Percentiles rank a stretch among this genome's conserved stretches.
phyloP scores from a whole-genome alignment of 2,329 filamentous ascomycete genomes.

The Mycocentrospora acerina region DNA sequence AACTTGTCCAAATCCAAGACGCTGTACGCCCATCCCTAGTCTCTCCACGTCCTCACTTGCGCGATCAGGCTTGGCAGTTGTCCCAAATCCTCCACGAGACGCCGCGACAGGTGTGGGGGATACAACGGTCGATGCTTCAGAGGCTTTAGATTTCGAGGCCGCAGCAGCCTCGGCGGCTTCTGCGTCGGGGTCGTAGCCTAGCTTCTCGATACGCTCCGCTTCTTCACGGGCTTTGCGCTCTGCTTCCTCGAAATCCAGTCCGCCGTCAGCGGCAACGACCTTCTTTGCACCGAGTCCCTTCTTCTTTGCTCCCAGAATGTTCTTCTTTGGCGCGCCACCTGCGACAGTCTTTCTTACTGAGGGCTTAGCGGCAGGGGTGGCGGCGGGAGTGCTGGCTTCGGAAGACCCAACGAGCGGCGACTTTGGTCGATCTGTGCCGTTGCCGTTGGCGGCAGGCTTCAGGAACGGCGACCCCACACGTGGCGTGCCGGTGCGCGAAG shows the following conservation, averaged over 20 bases:
- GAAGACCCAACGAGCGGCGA: constrained; percentile 66
- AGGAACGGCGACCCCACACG: constrained; percentile 87
- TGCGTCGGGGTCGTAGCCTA: constrained; percentile 92
- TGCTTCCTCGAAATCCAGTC: constrained; percentile 90
- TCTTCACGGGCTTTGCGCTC: constrained; percentile 98
- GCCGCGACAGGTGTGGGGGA: constrained; percentile 76
- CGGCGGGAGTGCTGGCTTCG: constrained; percentile 54
- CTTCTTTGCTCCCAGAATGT: constrained; percentile 78
- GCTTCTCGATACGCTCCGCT: constrained; percentile 89
- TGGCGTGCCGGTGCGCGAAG: constrained; percentile 86
- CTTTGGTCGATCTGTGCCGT: constrained; percentile 67
- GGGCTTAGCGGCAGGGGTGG: constrained; percentile 68
- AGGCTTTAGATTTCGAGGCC: constrained; percentile 42
- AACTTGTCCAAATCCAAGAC: constrained; percentile 86
- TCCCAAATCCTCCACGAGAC: constrained; percentile 60
- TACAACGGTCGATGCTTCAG: constrained; percentile 62
- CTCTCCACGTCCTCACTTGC: constrained; percentile 79
- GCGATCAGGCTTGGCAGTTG: constrained; percentile 56
- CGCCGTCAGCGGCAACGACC: constrained; percentile 66
- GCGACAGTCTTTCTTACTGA: constrained; percentile 74
- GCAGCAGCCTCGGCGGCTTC: constrained; percentile 55
- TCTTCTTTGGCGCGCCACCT: constrained; percentile 72
- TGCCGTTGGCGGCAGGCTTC: constrained; percentile 67
- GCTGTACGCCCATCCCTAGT: constrained; percentile 82
- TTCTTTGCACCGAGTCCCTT: constrained; percentile 67